Base-by-base conservation (phyloP, 306 rosid genomes). In the Dalbergia cochinchinensis region DNA sequence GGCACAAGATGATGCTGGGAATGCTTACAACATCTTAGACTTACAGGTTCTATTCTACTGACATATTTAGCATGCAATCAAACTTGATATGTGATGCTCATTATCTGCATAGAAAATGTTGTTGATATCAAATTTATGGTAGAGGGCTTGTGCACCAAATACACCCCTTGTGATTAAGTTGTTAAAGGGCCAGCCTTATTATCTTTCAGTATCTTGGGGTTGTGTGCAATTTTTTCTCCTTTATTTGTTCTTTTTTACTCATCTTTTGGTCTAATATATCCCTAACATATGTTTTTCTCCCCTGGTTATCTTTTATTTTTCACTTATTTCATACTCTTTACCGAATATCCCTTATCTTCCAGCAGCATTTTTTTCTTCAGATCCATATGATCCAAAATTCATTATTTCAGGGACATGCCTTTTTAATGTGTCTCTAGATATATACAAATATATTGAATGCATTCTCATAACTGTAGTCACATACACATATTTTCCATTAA, bases 11-110 rank as follows among this genome's bases (percentile, higher is more conserved):
- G 93, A 91, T 75, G 83, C 91, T 19, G 98, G 97, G 59, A 84
- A 87, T 74, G 74, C 89, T 48, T 91, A 78, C 90, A 91, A 93
- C 64, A 79, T 91, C 57, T 83, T 93, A 88, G 94, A 93, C 85
- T 86, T 93, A 82, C 93, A 93, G 94, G 98, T 93, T 68, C 19
- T 45, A 48, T 70, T 81, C 54, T 65, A 67, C 48, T 47, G 5
- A 20, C 33, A 5, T 67, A 71, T 44, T 78, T 72, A 77, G 42
- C 12, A 1, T 45, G 22, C 14, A 9, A 5, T 65, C 42, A 57
- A 82, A 47, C 66, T 76, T 64, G 37, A 71, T 50, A 51, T 37
- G 48, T 20, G 37, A 65, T 10, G 22, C 31, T 65, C 33, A 41
- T 16, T 60, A 75, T 65, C 35, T 22, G 22, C 20, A 13, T 39